A percentile compares a stretch with the other conserved stretches of the same genome.
These are phyloP conservation scores for Gamsiella multidivaricata DNA, from an alignment of 192 early-diverging fungal genomes.

Conservation along the genomic window DNA sequence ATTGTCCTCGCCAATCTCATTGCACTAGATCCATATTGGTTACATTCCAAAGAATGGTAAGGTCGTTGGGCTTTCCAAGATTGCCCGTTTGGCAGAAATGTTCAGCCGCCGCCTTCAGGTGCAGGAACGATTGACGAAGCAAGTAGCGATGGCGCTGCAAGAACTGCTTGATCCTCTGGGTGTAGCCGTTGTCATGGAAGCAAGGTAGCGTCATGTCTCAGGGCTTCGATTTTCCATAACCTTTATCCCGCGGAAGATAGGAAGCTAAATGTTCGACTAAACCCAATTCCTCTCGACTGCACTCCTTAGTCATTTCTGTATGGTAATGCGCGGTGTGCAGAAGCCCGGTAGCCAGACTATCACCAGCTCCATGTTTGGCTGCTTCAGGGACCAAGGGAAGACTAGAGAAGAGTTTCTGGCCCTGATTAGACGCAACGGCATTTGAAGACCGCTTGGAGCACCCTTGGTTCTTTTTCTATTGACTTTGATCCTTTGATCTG, in stretches of 20 bases:
- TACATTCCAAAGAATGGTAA: constrained; percentile 93
- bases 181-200: constrained; percentile 98
- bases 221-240: background rate
- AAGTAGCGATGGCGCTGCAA: constrained; percentile 90
- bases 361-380: constrained; percentile 95
- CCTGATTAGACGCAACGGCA: constrained; percentile 64
- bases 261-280: background rate
- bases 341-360: constrained; percentile 96
- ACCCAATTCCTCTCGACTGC: background rate
- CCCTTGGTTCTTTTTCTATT: background rate
- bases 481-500: background rate
- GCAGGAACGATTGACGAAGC: constrained; percentile 98
- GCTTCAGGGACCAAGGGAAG: constrained; percentile 89
- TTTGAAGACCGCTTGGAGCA: constrained; percentile 2
- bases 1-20: too few species aligned
- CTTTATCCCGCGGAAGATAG: background rate
- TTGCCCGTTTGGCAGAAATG: constrained; percentile 99
- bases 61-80: constrained; percentile 95
- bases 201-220: constrained; percentile 64
- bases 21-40: constrained; percentile 84
- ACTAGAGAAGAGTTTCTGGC: constrained; percentile 97
- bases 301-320: constrained; percentile 84
- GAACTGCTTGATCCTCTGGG: constrained; percentile 95
- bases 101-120: constrained; percentile 95
- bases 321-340: constrained; percentile 97